Base-by-base conservation (phyloP, 306 rosid genomes). In the Pyrus bretschneideri region DNA sequence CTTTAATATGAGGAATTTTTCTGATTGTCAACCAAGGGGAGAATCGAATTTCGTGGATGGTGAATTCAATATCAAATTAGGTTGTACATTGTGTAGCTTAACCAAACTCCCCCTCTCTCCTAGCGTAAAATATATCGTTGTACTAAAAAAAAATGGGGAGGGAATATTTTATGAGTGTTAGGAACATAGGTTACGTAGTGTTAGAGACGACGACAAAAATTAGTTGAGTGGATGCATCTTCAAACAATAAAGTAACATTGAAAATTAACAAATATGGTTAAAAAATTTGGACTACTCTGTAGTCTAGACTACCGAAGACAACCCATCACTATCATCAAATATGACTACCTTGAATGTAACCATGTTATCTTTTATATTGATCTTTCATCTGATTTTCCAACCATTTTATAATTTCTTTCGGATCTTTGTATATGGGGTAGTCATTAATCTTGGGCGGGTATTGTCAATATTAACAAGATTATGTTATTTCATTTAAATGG, bases 51-150 rank as follows among this genome's bases (percentile, higher is more conserved):
- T 35, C 0, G 40, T 35, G 2, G 9, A 35, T 35, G 9, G 6
- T 2, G 0, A 35, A 35, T 35, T 35, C 40, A 6, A 35, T 6
- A 6, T 1, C 9, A 35, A 35, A 35, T 35, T 35, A 1, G 9
- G 2, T 35, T 35, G 9, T 0, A 0, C 2, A 35, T 35, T 35
- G 1, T 33, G 1, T 33, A 1, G 38, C 0, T 33, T 33, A 5
- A 3, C 2, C 0, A 1, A 33, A 33, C 38, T 31, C 35, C 0
- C 35, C 3, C 0, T 31, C 6, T 5, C n/a, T 2, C 1, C 2
- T 33, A 33, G 8, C 5, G 2, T 33, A 33, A 33, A 33, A 33
- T 33, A 33, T 33, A 33, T 33, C 0, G 38, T 33, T 33, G 2
- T 33, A 33, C 8, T 33, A 5, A 33, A 31, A 30, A 33, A 33